Base-by-base conservation (phyloP, 495 filamentous ascomycete species). In the Aspergillus steynii region DNA sequence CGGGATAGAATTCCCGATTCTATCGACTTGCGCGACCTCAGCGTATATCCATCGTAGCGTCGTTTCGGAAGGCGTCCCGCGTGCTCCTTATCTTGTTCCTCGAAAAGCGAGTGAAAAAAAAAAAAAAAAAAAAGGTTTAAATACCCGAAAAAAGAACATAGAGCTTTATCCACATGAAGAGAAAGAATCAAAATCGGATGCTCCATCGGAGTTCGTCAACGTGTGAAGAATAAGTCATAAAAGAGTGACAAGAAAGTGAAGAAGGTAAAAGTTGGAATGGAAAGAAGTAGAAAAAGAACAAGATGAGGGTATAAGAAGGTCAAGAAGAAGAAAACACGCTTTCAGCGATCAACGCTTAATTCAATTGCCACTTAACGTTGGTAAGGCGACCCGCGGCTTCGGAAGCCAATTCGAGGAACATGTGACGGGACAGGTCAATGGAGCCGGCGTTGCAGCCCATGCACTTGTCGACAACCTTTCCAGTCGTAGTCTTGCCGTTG, bases 391-490 rank as follows among this genome's bases (percentile, higher is more conserved):
- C 78, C 32, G 56, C 70, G 15, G 31, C 50, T 4, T 72, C 51
- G 28, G 56, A 54, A 28, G 73, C 72, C 25, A 84, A 50, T 45
- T 71, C 55, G 7, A 63, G 56, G 69, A 81, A 84, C 53, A 81
- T 66, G 58, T 70, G 64, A 28, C 72, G 71, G 8, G 80, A 82
- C 63, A 82, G 69, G 65, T 84, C 82, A 50, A 84, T 70, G 53
- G 74, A 76, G 62, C 48, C 52, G 56, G 69, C 61, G 58, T 73
- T 59, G 68, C 90, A 93, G 67, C 88, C 88, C 70, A 83, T 83
- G 80, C 90, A 94, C 77, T 90, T 89, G 82, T 94, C 90, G 47
- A 84, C 84, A 52, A 91, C 83, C 12, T 56, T 79, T 45, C 83
- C 89, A 4, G 63, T 78, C 53, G 68, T 66, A 20, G 82, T 82